Conservation (phyloP, 129 eudicot genomes). For the Erigeron canadensis region DNA sequence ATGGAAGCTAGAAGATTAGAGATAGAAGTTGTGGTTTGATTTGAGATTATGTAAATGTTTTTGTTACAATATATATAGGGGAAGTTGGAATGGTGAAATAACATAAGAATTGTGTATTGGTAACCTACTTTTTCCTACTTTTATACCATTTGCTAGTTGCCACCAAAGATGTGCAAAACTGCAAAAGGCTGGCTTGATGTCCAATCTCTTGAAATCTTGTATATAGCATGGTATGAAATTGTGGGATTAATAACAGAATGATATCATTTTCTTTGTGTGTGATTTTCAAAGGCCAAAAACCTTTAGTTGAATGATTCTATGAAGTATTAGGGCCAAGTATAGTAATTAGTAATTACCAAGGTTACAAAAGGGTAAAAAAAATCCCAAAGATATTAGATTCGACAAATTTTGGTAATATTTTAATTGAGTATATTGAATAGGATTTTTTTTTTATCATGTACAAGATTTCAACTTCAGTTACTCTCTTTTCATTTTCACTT, state of each 20-base stretch:
- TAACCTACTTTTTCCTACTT: not conserved
- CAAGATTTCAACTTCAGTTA: too few relatives aligned
- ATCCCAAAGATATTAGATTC: too few relatives aligned
- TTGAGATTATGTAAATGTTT: not conserved
- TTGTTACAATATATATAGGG: slow-evolving; percentile 4
- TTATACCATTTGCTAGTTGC: not conserved
- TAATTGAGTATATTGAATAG: too few relatives aligned
- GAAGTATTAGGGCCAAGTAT: too few relatives aligned
- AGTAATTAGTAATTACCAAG: too few relatives aligned
- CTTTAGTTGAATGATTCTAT: too few relatives aligned
- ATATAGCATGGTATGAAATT: not conserved
- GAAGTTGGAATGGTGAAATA: slow-evolving; percentile 6
- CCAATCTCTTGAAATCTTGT: not conserved
- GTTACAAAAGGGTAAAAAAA: too few relatives aligned
- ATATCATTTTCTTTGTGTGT: not conserved
- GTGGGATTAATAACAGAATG: too few relatives aligned
- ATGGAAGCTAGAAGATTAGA: not conserved
- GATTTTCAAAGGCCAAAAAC: too few relatives aligned
- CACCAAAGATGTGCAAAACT: not conserved
- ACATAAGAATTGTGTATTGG: not conserved
- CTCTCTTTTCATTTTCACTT: too few relatives aligned
- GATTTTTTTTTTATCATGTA: too few relatives aligned
- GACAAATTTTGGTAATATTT: too few relatives aligned
- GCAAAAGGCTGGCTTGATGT: not conserved
- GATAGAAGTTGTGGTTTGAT: not conserved